A percentile compares a stretch with the other conserved stretches of the same genome.
These are phyloP conservation scores for Saturnispora serradocipensis DNA, from an alignment of 805 yeast genomes.

Conservation along the genomic window DNA sequence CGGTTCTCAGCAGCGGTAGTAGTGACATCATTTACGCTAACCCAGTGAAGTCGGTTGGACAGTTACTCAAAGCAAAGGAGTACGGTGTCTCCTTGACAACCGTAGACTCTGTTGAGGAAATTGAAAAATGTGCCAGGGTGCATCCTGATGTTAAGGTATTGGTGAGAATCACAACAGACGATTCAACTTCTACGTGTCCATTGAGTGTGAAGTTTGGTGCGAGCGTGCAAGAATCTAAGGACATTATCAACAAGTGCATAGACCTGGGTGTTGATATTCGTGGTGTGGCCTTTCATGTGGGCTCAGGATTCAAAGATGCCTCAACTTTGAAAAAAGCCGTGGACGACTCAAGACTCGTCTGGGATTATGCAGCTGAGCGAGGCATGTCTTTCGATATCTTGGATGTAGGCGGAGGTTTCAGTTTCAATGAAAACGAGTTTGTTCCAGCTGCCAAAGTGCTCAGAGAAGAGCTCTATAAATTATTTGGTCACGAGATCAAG, in stretches of 20 bases:
- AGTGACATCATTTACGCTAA: conserved; percentile 70
- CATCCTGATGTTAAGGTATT: conserved; percentile 55
- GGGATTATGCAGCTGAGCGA: conserved; percentile 41
- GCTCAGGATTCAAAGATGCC: conserved; percentile 82
- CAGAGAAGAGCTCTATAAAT: conserved; percentile 41
- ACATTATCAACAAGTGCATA: conserved; percentile 52
- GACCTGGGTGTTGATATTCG: conserved; percentile 52
- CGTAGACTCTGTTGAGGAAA: conserved; percentile 81
- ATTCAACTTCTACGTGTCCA: conserved; percentile 76
- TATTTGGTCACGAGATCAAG: conserved; percentile 42
- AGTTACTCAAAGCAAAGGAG: conserved; percentile 59
- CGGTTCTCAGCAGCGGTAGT: conserved; percentile 39
- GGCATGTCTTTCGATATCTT: conserved; percentile 40
- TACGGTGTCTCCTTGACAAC: conserved; percentile 63
- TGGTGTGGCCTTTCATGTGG: conserved; percentile 94
- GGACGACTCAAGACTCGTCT: conserved; percentile 57
- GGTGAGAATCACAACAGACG: conserved; percentile 83
- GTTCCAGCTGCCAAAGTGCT: conserved; percentile 49
- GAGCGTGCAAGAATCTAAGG: conserved; percentile 40
- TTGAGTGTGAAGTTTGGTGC: conserved; percentile 89
- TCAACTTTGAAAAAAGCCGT: conserved; percentile 61
- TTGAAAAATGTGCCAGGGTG: conserved; percentile 52
- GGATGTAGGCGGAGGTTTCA: conserved; percentile 95
- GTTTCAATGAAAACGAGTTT: conserved; percentile 40
- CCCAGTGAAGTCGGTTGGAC: conserved; percentile 87